Conservation (phyloP, 805 yeast genomes). For the Pichia occidentalis region DNA sequence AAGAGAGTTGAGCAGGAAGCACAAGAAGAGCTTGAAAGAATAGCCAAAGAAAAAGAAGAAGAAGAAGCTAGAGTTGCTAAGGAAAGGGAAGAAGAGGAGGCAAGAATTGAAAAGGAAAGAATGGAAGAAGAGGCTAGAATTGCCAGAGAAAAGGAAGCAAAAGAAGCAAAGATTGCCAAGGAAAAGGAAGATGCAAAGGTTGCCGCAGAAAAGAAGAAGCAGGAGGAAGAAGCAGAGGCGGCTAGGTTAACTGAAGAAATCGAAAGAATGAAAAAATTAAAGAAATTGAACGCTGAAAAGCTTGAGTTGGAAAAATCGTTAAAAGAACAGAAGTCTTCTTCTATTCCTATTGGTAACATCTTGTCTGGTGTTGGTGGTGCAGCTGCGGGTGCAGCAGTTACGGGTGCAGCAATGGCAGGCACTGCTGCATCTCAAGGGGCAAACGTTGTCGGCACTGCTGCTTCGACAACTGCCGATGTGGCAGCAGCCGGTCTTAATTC, state of each 20-base stretch:
- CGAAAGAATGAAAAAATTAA: slow-evolving; percentile 36
- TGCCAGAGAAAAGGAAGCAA: slow-evolving; percentile 30
- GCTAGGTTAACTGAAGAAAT: slow-evolving; percentile 22
- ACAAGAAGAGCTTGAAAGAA: slow-evolving; percentile 30
- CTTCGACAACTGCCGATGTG: slow-evolving; percentile 9
- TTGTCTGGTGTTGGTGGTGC: slow-evolving; percentile 22
- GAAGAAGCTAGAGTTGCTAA: slow-evolving; percentile 23
- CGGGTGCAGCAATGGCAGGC: slow-evolving; percentile 22
- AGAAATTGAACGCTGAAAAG: slow-evolving; percentile 32
- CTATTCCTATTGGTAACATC: slow-evolving; percentile 19
- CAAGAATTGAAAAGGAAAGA: slow-evolving; percentile 29
- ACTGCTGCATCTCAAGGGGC: slow-evolving; percentile 16
- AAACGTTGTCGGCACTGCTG: slow-evolving; percentile 26
- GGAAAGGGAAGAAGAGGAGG: slow-evolving; percentile 31
- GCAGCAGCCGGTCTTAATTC: too few relatives aligned
- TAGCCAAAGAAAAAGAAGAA: slow-evolving; percentile 25
- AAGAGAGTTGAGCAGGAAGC: slow-evolving; percentile 37
- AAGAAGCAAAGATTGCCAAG: slow-evolving; percentile 30
- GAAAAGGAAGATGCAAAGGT: slow-evolving; percentile 26
- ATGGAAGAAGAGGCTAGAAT: slow-evolving; percentile 29
- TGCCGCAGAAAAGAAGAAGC: slow-evolving; percentile 24
- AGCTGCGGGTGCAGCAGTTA: slow-evolving; percentile 16
- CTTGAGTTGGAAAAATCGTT: slow-evolving; percentile 26
- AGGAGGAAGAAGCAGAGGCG: slow-evolving; percentile 32
- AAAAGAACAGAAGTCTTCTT: slow-evolving; percentile 25